These are phyloP conservation scores for Thalassiosira mediterranea DNA, from an alignment of 352 stramenopile genomes.

Conservation along the genomic window DNA sequence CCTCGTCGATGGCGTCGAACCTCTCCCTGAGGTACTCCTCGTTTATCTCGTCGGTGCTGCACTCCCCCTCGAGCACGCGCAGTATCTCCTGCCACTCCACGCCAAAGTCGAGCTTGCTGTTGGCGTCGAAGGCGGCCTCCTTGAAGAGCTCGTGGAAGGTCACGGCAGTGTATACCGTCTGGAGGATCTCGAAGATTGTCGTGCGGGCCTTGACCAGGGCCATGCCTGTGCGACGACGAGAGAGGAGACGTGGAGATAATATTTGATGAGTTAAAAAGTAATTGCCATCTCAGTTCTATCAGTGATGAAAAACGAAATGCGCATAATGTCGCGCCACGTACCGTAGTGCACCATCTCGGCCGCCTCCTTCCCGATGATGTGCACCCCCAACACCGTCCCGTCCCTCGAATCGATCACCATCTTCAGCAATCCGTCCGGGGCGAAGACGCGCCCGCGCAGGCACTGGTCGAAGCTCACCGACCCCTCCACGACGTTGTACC, in stretches of 20 bases:
- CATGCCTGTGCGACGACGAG: too few species aligned
- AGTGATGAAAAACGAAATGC: too few species aligned
- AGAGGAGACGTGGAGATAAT: too few species aligned
- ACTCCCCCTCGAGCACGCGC: slow-evolving; percentile 1
- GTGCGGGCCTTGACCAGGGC: slow-evolving; percentile 27
- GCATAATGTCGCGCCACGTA: too few species aligned
- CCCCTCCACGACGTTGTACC: slow-evolving; percentile 31
- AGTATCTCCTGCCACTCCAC: slow-evolving; percentile 35
- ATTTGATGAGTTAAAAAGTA: too few species aligned
- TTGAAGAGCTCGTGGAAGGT: slow-evolving; percentile 44
- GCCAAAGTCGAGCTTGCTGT: slow-evolving; percentile 32
- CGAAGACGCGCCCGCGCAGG: slow-evolving; percentile 31
- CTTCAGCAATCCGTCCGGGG: slow-evolving; percentile 37
- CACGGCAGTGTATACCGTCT: slow-evolving; percentile 35
- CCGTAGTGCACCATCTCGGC: slow-evolving; percentile 40
- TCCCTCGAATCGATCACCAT: slow-evolving; percentile 12
- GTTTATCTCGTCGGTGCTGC: slow-evolving; percentile 5
- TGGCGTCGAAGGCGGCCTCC: slow-evolving; percentile 23
- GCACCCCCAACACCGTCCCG: slow-evolving; percentile 31
- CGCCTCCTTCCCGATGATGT: slow-evolving; percentile 36
- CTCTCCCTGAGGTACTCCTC: slow-evolving; percentile 17
- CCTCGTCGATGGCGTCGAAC: slow-evolving; percentile 22
- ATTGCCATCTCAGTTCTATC: too few species aligned
- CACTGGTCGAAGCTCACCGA: slow-evolving; percentile 24
- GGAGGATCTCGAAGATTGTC: slow-evolving; percentile 25